Evolutionary conservation across 345 rosid species (phyloP).

Genomic region (Orychophragmus violaceus): DNA sequence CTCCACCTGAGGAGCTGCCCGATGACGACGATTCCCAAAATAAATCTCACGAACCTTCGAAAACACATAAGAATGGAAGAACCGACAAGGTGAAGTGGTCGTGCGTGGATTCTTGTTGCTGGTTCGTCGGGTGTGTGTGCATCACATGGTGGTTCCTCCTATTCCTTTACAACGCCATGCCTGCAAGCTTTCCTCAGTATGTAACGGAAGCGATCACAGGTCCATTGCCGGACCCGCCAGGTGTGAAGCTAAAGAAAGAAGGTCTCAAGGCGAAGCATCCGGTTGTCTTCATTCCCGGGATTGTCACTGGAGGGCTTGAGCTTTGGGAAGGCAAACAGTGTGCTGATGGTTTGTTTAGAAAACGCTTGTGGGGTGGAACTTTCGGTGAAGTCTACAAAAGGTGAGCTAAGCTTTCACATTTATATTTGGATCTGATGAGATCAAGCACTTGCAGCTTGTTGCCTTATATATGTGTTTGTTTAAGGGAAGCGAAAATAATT

Average conservation of each 20-base stretch:
- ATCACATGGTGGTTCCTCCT: slow-evolving; percentile 80
- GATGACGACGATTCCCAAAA: slow-evolving; percentile 15
- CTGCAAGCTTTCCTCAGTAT: slow-evolving; percentile 75
- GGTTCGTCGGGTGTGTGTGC: slow-evolving; percentile 85
- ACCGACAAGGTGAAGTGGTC: slow-evolving; percentile 48
- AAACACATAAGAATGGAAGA: slow-evolving; percentile 19
- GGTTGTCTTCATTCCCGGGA: slow-evolving; percentile 91
- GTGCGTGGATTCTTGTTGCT: slow-evolving; percentile 76
- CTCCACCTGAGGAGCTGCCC: neutral
- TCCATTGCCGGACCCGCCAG: slow-evolving; percentile 86
- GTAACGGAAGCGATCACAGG: slow-evolving; percentile 95
- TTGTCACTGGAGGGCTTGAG: slow-evolving; percentile 92
- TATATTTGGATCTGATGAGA: slow-evolving; percentile 1
- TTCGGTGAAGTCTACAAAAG: slow-evolving; percentile 95
- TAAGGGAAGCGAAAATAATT: neutral
- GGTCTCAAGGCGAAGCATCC: slow-evolving; percentile 80
- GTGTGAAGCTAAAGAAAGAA: slow-evolving; percentile 76
- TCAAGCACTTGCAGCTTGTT: neutral
- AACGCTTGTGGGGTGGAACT: slow-evolving; percentile 97
- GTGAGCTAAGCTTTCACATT: slow-evolving; percentile 26
- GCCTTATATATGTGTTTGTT: neutral
- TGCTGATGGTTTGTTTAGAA: slow-evolving; percentile 84
- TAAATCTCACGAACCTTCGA: slow-evolving; percentile 7
- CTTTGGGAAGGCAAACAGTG: slow-evolving; percentile 94
- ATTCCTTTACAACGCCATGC: slow-evolving; percentile 83